Base-by-base conservation (phyloP, 2,329 filamentous ascomycete genomes). In the Nemania abortiva region DNA sequence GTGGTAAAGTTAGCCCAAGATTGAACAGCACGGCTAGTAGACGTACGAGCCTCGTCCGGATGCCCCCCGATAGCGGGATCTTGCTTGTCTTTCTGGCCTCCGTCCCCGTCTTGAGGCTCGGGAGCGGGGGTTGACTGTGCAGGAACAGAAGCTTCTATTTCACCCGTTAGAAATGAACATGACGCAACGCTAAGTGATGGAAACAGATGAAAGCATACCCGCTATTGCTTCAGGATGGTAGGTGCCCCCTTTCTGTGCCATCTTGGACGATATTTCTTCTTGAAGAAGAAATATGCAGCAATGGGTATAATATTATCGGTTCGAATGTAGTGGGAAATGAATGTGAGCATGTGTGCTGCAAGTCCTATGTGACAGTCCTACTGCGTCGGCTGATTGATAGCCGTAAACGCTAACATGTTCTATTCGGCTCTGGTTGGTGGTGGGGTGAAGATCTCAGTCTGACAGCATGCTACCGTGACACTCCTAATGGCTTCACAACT, bases 211-310 rank as follows among this genome's bases (percentile, higher is more conserved):
- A 27, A 27, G 5, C 5, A 50, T 50, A 49, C 56, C n/a, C 10
- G 27, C 56, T 37, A 10, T 29, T 6, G 27, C 39, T 18, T 5
- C 2, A 18, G 15, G 42, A 3, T 15, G 9, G 47, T 59, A 47
- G 4, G 42, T 49, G n/a, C 56, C 56, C 9, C 42, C 42, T 49
- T 24, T 24, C 34, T 59, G 56, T 24, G 56, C 42, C 56, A 59
- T 59, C 4, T 37, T 37, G 15, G n/a, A 18, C 1, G 13, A n/a
- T 50, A 34, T 42, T 15, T 6, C 39, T 42, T 2, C 15, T 15
- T 42, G 18, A 2, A 42, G 15, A 42, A 42, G 15, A 42, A 27
- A 27, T 27, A 27, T 27, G 24, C 5, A 27, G 24, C 37, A 39
- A 15, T 39, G 7, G 13, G 37, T 39, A 10, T 39, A 39, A 15